Conservation (phyloP, 768 basidiomycete species). For the Hygrophoropsis aurantiaca region DNA sequence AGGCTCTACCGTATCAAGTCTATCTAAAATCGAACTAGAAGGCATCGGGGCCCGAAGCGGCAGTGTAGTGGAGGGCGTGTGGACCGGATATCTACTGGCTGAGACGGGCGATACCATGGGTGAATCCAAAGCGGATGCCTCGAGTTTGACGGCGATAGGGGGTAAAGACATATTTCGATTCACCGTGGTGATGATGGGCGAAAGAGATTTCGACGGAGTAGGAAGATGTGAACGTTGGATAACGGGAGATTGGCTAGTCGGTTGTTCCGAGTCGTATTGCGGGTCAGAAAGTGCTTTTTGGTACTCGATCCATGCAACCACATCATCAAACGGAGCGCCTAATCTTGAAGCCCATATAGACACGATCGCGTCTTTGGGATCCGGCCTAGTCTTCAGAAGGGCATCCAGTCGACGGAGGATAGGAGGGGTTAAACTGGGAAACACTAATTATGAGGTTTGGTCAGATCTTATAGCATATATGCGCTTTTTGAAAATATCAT, state of each 20-base stretch:
- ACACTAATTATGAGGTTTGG: slow-evolving; percentile 14
- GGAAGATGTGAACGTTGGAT: slow-evolving; percentile 22
- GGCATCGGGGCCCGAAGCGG: not conserved
- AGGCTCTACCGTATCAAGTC: slow-evolving; percentile 1
- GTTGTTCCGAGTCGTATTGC: not conserved
- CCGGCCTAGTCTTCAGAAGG: slow-evolving; percentile 11
- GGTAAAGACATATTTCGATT: slow-evolving; percentile 25
- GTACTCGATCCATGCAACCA: slow-evolving; percentile 25
- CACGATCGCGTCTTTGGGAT: slow-evolving; percentile 21
- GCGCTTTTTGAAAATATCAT: not conserved
- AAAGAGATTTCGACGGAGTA: slow-evolving; percentile 25
- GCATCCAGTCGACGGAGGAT: slow-evolving; percentile 22
- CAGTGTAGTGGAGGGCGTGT: no score
- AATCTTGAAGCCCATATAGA: slow-evolving; percentile 26
- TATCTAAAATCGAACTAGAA: not conserved
- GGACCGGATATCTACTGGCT: no score
- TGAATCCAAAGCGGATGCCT: slow-evolving; percentile 1
- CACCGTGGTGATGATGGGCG: slow-evolving; percentile 13
- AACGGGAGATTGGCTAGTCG: slow-evolving; percentile 17
- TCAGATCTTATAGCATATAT: not conserved
- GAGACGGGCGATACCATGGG: not conserved
- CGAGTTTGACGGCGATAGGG: slow-evolving; percentile 27
- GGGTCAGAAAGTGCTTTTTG: slow-evolving; percentile 20
- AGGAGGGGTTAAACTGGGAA: slow-evolving; percentile 20
- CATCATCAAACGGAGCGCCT: slow-evolving; percentile 15